Conservation (phyloP, 148 eudicot genomes). For the Hydrangea macrophylla region DNA sequence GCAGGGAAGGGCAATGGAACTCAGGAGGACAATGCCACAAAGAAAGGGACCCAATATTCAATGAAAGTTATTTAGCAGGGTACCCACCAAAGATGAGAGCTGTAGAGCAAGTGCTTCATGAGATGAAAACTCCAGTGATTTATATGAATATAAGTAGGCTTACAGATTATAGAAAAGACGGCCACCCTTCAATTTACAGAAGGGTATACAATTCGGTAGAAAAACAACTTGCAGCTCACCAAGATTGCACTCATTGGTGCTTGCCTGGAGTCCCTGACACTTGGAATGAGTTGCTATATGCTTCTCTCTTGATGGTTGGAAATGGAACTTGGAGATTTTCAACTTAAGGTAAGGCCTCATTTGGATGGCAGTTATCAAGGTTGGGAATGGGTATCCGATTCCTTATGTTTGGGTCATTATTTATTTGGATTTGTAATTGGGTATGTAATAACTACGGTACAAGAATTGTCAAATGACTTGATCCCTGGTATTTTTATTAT, state of each 20-base stretch:
- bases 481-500: too few relatives aligned
- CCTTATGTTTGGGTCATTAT: too few relatives aligned
- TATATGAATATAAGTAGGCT: conserved; percentile 82
- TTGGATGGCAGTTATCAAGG: too few relatives aligned
- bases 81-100: conserved; percentile 84
- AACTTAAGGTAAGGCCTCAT: too few relatives aligned
- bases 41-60: conserved; percentile 77
- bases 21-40: conserved; percentile 93
- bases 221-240: conserved; percentile 45
- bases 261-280: conserved; percentile 91
- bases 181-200: conserved; percentile 83
- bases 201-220: conserved; percentile 37
- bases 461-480: too few relatives aligned
- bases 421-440: too few relatives aligned
- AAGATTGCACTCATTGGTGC: conserved; percentile 99
- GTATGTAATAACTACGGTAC: too few relatives aligned
- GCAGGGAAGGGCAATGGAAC: conserved; percentile 96
- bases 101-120: conserved; percentile 46
- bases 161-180: conserved; percentile 89
- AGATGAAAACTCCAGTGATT: conserved; percentile 71
- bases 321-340: conserved; percentile 45
- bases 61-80: conserved; percentile 43
- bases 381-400: too few relatives aligned
- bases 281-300: conserved; percentile 87
- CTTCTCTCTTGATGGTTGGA: conserved; percentile 47